Base-by-base conservation (phyloP, 2,329 filamentous ascomycete genomes). In the Huntiella decipiens region DNA sequence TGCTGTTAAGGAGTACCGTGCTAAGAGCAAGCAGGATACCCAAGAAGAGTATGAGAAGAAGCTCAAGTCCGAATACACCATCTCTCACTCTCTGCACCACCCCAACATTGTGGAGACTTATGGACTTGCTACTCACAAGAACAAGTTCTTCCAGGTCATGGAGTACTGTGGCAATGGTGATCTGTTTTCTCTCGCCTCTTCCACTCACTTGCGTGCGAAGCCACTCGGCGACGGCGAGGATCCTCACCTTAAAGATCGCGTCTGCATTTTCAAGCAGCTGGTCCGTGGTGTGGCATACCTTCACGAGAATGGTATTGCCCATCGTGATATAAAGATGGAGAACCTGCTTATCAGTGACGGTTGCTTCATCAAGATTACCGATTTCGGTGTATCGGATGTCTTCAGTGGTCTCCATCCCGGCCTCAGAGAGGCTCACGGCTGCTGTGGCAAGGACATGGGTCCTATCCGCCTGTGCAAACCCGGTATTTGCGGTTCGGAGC, bases 81-180 rank as follows among this genome's bases (percentile, higher is more conserved):
- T 93, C 52, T 82, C 82, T 50, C 87, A 87, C 65, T 84, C 81
- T 52, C 63, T 87, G 50, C 74, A 85, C 55, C 85, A 93, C 57
- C 83, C 85, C 43, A 93, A 93, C 59, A 82, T 93, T 54, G 81
- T 93, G 52, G 74, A 84, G 60, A 87, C 83, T 0, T 64, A 86
- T 46, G 74, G 79, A 28, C 67, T 93, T 4, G 91, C 84, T 63
- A 76, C 72, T 11, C 71, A 86, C 53, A 73, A 77, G 53, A 75
- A 74, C 31, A 76, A 79, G 35, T 92, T 82, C 81, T 87, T 85
- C 58, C 83, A 92, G 58, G 83, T 93, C 47, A 94, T 94, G 86
- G 84, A 94, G 58, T 92, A 82, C 59, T 93, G 86, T 63, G 70
- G 74, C 3, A 75, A 84, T 53, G 85, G 86, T 39, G 86, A 93